Base-by-base conservation (phyloP, 129 eudicot genomes). In the Saposhnikovia divaricata region DNA sequence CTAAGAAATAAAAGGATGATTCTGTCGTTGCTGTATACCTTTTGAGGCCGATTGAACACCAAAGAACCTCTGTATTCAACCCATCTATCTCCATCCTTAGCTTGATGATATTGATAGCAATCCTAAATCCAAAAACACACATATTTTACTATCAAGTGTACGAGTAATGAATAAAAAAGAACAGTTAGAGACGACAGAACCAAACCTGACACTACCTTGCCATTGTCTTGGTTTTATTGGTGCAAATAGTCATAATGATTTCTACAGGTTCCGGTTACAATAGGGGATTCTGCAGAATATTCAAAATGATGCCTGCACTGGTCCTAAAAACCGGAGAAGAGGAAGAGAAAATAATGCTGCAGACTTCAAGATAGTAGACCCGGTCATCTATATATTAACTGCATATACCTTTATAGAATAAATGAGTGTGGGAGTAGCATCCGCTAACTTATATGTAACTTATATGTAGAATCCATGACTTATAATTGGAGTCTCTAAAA, bases 71-170 rank as follows among this genome's bases (percentile, higher is more conserved):
- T 96, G 85, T 96, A 92, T 85, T 96, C 99, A 12, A 96, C 98
- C 99, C 99, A 96, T 48, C 99, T 98, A 80, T 96, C 99, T 37
- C 99, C 99, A 87, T 96, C 99, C 84, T 92, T 96, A 70, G 99
- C 99, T 89, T 90, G 99, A 82, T 96, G 99, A 88, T 90, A 92
- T 79, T 92, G 97, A 79, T 98, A 89, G 77, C 99, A 96, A 85
- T 96, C 99, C 99, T 96, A 78, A 61, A 90, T 75, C 85, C 80
- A 43, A 44, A n/a, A 76, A 66, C 9, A 66, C 15, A 80, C 21
- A 66, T 66, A 66, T 10, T 28, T 66, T 42, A 66, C 39, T 28
- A 66, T 66, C 42, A 31, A 31, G 0, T 0, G 34, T 1, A 0
- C 1, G 1, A 1, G 0, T 31, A 0, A 31, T 31, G 1, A 31